Evolutionary conservation across 2,329 filamentous ascomycete genomes (phyloP).

Genomic region (Fusarium drepaniforme): DNA sequence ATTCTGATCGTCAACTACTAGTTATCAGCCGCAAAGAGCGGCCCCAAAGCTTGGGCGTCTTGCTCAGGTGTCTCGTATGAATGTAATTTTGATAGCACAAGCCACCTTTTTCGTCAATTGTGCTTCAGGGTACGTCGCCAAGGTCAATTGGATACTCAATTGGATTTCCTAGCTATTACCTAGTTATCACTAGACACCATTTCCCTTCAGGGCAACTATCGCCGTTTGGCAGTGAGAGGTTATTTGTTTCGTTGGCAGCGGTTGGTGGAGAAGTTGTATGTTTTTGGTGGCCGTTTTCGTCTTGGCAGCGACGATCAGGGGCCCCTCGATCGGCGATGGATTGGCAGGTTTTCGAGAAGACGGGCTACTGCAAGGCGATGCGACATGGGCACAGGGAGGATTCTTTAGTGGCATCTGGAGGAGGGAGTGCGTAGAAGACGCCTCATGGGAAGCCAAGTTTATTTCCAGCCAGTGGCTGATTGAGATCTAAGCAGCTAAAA

Average conservation of each 20-base stretch:
- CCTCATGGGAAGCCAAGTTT: constrained; percentile 9
- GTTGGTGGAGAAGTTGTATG: constrained; percentile 19
- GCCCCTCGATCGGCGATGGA: constrained; percentile 25
- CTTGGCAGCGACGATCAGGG: constrained; percentile 35
- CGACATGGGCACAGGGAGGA: constrained; percentile 15
- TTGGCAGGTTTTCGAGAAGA: constrained; percentile 23
- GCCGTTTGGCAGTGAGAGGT: neutral
- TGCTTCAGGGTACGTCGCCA: neutral
- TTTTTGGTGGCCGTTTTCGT: constrained; percentile 24
- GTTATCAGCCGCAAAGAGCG: constrained; percentile 31
- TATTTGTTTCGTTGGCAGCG: neutral
- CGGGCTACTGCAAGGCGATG: constrained; percentile 26
- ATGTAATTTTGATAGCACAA: constrained; percentile 2
- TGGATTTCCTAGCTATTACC: neutral
- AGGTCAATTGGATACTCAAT: neutral
- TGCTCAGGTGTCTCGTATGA: neutral
- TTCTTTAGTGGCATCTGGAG: constrained; percentile 8
- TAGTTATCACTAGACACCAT: neutral
- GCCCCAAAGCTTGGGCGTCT: neutral
- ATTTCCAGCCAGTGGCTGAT: neutral
- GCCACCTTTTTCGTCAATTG: neutral
- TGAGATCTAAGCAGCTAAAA: constrained; percentile 9
- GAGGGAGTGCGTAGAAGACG: constrained; percentile 3
- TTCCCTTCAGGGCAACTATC: neutral
- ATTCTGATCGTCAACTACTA: constrained; percentile 28